These are phyloP conservation scores for Paecilomyces variotii DNA, from an alignment of 2,329 filamentous ascomycete genomes.

Conservation along the genomic window DNA sequence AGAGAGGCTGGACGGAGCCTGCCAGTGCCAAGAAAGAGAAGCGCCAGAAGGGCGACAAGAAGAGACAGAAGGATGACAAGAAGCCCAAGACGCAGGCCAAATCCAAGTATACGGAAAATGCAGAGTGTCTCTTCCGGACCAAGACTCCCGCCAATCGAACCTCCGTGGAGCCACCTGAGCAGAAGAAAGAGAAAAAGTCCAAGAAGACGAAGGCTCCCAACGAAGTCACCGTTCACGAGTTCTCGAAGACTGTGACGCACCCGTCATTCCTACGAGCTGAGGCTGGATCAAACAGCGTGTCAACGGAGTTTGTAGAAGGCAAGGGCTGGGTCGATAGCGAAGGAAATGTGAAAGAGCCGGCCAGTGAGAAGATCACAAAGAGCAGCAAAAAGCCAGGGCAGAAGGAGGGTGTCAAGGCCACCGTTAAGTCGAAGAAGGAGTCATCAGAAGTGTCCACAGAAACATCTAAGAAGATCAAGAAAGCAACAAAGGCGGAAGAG, in stretches of 20 bases:
- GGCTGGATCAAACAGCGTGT: constrained; percentile 38
- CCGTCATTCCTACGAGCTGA: constrained; percentile 68
- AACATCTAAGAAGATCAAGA: constrained; percentile 7
- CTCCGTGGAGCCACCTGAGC: constrained; percentile 15
- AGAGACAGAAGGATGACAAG: constrained; percentile 48
- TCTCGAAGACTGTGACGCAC: constrained; percentile 73
- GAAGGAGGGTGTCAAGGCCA: constrained; percentile 23
- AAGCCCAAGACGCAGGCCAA: constrained; percentile 51
- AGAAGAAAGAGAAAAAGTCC: constrained; percentile 39
- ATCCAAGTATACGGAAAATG: constrained; percentile 71
- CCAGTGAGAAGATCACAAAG: constrained; percentile 21
- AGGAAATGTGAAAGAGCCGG: constrained; percentile 57
- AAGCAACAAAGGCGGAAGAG: constrained; percentile 7
- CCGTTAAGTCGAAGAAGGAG: constrained; percentile 12
- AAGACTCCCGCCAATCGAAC: constrained; percentile 56
- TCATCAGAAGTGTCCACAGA: constrained; percentile 1
- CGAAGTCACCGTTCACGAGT: constrained; percentile 75
- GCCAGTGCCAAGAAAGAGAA: constrained; percentile 38
- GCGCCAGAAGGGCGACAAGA: constrained; percentile 40
- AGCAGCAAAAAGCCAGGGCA: constrained; percentile 22
- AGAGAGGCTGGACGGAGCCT: constrained; percentile 80
- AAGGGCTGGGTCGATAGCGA: constrained; percentile 80
- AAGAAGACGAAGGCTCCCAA: constrained; percentile 55
- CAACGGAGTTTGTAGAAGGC: constrained; percentile 66
- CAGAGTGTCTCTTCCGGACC: constrained; percentile 80